Evolutionary conservation across 176 grass and related monocot genomes (phyloP).

Genomic region (Carex littledalei): DNA sequence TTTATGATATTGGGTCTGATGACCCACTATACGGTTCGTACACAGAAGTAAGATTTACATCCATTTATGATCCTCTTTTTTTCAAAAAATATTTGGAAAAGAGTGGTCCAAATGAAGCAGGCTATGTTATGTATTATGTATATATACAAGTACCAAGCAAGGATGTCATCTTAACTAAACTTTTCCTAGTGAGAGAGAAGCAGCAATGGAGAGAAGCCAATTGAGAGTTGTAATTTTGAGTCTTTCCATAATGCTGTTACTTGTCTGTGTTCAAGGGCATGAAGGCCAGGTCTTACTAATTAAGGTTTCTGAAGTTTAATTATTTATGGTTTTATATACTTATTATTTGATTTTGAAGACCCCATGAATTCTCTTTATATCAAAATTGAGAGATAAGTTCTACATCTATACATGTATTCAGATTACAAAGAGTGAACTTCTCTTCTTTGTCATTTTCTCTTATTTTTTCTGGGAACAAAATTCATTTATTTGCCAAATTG

Average conservation of each 20-base stretch:
- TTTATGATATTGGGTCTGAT: not conserved
- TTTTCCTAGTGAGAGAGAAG: not conserved
- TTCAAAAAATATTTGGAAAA: not conserved
- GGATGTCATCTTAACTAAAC: not conserved
- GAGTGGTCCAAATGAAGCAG: not conserved
- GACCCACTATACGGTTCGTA: not conserved
- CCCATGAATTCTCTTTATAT: not conserved
- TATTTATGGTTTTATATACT: not conserved
- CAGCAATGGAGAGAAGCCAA: constrained; percentile 20
- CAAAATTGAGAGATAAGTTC: not conserved
- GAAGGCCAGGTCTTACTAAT: constrained; percentile 20
- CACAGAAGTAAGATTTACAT: not conserved
- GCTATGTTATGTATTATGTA: not conserved
- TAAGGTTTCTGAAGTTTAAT: not conserved
- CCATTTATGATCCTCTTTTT: not conserved
- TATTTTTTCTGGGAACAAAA: not conserved
- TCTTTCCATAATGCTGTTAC: not conserved
- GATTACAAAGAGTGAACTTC: not conserved
- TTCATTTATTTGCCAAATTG: not conserved
- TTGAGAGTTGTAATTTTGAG: not conserved
- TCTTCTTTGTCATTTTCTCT: not conserved
- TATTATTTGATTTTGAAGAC: not conserved
- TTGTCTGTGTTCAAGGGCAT: constrained; percentile 12
- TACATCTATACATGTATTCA: not conserved
- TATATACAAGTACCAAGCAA: not conserved